Evolutionary conservation across 2,329 filamentous ascomycete species (phyloP), one percentile per base, ranked within the genome.

Genomic region (Epicoccum sorghinum): DNA sequence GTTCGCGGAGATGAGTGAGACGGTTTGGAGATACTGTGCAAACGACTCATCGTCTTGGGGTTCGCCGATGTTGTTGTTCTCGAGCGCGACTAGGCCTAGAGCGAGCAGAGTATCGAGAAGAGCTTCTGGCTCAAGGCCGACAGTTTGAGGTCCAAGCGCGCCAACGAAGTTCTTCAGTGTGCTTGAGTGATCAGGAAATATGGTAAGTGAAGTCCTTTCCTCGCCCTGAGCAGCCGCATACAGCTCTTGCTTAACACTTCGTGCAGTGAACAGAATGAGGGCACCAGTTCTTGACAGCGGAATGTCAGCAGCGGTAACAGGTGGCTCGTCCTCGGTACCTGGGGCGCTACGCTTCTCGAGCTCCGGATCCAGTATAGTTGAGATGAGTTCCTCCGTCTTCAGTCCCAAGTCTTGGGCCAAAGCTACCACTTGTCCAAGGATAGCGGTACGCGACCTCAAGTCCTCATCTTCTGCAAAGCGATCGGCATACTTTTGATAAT

Each of bases 391-490:
- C 7, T 78, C 64, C 9, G 79, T 79, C 23, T 78, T 69, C 24
- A 86, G 62, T 1, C 77, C 79, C 25, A 86, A 73, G 60, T 86
- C 83, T 47, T 84, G 80, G 13, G 87, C 83, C 47, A 91, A 78
- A 14, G 87, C 85, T 78, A 87, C 86, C 23, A 93, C 75, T 66
- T 92, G 87, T 0, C 89, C 89, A n/a, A 90, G 81, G 41, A 89
- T 82, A 6, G 84, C 82, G 57, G 90, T 85, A 53, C 84, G 80
- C 13, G 82, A 82, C 54, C 85, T 81, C 29, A 91, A 74, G 36
- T 81, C 76, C 36, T 86, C 80, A 12, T 89, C 82, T 37, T 87
- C 80, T 39, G 85, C 84, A 64, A 89, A 93, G 4, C 82, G 81
- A 59, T 86, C 82, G 42, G 84, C 81, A 62, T 86, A 80, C 2